Conservation (phyloP, 768 basidiomycete species). For the Boletus edulis region DNA sequence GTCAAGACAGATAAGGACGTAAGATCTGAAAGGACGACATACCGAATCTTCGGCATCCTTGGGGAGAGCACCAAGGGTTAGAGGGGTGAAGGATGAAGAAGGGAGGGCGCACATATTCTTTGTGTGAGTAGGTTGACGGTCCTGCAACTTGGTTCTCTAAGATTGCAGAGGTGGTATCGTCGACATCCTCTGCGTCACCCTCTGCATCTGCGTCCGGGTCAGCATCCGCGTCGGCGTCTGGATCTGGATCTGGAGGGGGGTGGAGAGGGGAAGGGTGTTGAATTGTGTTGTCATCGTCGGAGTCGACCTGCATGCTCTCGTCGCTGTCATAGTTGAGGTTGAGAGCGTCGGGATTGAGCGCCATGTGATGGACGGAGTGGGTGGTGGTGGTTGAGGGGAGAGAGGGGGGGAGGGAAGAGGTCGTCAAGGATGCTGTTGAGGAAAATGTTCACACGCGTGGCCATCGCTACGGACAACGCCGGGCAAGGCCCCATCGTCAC, state of each 20-base stretch:
- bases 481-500: conserved; percentile 43
- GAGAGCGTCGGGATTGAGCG: conserved; percentile 42
- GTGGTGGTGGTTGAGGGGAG: conserved; percentile 36
- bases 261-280: conserved; percentile 16
- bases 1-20: conserved; percentile 16
- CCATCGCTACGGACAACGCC: conserved; percentile 43
- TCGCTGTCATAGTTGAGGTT: conserved; percentile 52
- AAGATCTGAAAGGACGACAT: conserved; percentile 13
- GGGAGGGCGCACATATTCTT: conserved; percentile 55
- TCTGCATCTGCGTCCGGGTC: conserved; percentile 44
- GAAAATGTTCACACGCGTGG: conserved; percentile 41
- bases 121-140: conserved; percentile 45
- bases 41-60: conserved; percentile 35
- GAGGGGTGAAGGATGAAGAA: conserved; percentile 7
- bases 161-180: conserved; percentile 36
- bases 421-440: conserved; percentile 42
- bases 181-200: conserved; percentile 42
- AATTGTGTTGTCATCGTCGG: conserved; percentile 40
- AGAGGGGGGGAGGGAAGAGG: conserved; percentile 33
- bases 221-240: conserved; percentile 60
- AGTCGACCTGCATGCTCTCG: conserved; percentile 73
- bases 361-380: conserved; percentile 29
- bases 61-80: neutral
- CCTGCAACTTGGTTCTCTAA: conserved; percentile 37
- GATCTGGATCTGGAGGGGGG: conserved; percentile 31